phyloP scores from a whole-genome alignment of 768 basidiomycete genomes.

The Pholiota molesta region DNA sequence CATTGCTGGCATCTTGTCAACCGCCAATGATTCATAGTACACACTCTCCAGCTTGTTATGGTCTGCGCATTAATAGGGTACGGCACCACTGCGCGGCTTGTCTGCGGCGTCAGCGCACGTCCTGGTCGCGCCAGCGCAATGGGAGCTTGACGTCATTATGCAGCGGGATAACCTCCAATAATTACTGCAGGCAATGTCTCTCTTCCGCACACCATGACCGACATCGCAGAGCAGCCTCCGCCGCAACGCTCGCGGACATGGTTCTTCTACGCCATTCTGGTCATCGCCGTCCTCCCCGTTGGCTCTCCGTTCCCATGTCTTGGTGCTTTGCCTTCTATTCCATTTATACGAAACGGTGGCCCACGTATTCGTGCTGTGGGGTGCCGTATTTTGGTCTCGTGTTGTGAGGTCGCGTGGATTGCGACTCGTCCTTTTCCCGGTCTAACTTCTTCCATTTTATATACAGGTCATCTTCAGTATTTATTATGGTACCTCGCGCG shows the following conservation, averaged over 20 bases:
- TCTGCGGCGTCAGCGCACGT: too few species aligned
- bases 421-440: constrained; percentile 1
- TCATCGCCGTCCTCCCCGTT: constrained; percentile 64
- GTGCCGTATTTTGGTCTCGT: constrained; percentile 49
- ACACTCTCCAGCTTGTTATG: too few species aligned
- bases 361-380: constrained; percentile 42
- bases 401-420: constrained; percentile 54
- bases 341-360: constrained; percentile 45
- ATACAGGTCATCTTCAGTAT: constrained; percentile 69
- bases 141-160: too few species aligned
- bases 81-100: too few species aligned
- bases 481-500: constrained; percentile 58
- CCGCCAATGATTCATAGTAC: too few species aligned
- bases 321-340: constrained; percentile 65
- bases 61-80: too few species aligned
- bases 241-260: constrained; percentile 39
- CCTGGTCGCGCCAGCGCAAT: too few species aligned
- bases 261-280: constrained; percentile 63
- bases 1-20: too few species aligned
- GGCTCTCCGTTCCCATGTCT: constrained; percentile 63
- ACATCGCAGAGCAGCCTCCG: constrained; percentile 42
- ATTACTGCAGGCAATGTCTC: too few species aligned
- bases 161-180: too few species aligned
- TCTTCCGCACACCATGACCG: constrained; percentile 21
- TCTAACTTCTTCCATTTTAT: neutral